phyloP scores from a whole-genome alignment of 345 rosid genomes.

The Boechera retrofracta region DNA sequence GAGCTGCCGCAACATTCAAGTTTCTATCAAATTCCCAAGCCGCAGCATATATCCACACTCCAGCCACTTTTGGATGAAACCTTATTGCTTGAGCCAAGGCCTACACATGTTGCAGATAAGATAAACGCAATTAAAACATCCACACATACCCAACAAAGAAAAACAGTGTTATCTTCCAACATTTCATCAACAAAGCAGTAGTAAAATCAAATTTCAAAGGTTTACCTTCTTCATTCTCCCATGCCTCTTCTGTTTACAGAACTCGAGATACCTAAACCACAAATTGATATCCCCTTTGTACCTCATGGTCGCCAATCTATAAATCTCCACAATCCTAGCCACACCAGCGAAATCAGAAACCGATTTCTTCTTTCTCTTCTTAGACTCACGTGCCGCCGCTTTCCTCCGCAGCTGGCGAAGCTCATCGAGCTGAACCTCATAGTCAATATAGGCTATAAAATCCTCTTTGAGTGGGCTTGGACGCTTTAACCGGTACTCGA shows the following conservation, averaged over 20 bases:
- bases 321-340: conserved; percentile 69
- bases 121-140: not conserved
- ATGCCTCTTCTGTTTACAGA: conserved; percentile 69
- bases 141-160: not conserved
- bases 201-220: not conserved
- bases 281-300: conserved; percentile 82
- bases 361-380: conserved; percentile 56
- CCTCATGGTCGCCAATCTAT: conserved; percentile 72
- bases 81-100: conserved; percentile 80
- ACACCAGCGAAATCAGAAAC: conserved; percentile 73
- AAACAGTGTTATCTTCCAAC: not conserved
- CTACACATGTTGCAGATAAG: conserved; percentile 45
- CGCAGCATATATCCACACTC: conserved; percentile 95
- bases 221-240: conserved; percentile 91
- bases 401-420: conserved; percentile 81
- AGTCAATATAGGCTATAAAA: conserved; percentile 78
- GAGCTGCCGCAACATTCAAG: conserved; percentile 79
- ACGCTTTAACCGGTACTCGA: conserved; percentile 89
- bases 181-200: not conserved
- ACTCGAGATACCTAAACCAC: conserved; percentile 90
- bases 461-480: conserved; percentile 91
- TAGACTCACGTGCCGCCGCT: conserved; percentile 47
- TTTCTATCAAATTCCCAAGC: conserved; percentile 95
- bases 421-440: conserved; percentile 73
- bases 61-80: conserved; percentile 85